Percentiles rank a stretch among this genome's conserved stretches.
These are phyloP conservation scores for Agapanthus africanus DNA, from an alignment of 106 monocot species.

Conservation along the genomic window DNA sequence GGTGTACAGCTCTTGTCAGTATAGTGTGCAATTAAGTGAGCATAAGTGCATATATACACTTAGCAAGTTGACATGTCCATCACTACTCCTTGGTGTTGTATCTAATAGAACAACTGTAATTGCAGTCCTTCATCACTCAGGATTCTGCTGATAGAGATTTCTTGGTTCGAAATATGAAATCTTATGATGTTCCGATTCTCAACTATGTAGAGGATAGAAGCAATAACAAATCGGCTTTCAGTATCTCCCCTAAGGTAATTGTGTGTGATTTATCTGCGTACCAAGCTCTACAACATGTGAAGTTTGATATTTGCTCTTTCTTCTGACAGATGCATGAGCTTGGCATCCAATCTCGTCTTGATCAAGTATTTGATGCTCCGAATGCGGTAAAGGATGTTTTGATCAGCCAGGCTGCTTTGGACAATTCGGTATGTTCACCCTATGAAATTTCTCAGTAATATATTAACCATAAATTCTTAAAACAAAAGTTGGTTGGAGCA, in stretches of 20 bases:
- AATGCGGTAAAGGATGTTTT: constrained; percentile 75
- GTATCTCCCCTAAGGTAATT: constrained; percentile 59
- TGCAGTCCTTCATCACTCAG: constrained; percentile 85
- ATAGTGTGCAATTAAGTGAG: neutral
- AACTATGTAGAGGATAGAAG: constrained; percentile 49
- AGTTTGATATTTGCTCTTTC: constrained; percentile 11
- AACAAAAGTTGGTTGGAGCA: neutral
- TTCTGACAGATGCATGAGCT: constrained; percentile 59
- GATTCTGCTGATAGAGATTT: constrained; percentile 84
- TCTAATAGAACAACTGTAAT: constrained; percentile 9
- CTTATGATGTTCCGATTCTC: constrained; percentile 75
- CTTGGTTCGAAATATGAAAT: constrained; percentile 65
- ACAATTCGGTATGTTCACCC: constrained; percentile 45
- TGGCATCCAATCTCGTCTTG: constrained; percentile 80
- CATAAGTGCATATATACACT: neutral
- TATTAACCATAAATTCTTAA: neutral
- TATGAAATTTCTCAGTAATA: neutral
- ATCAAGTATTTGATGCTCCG: constrained; percentile 90
- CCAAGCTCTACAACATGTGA: too few species aligned
- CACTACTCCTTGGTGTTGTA: neutral
- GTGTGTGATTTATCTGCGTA: neutral
- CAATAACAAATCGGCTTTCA: constrained; percentile 25
- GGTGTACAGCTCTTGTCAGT: too few species aligned
- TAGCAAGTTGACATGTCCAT: neutral
- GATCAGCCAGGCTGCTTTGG: constrained; percentile 64